Conservation (phyloP, 2,329 filamentous ascomycete genomes). For the Ophiostoma australiae region DNA sequence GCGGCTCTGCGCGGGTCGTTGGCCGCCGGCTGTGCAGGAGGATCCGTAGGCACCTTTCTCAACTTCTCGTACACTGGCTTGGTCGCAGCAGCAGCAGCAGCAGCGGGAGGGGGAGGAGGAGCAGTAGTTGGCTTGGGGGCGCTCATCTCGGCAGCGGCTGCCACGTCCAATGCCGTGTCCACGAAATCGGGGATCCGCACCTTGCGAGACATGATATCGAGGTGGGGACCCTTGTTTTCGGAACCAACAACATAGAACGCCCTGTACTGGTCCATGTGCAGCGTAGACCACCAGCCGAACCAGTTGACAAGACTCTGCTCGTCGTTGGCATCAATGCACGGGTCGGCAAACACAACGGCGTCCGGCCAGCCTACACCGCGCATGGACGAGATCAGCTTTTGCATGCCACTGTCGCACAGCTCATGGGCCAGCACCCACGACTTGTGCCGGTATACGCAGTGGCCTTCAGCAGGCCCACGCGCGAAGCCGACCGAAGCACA, state of each 20-base stretch:
- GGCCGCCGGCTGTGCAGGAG: neutral
- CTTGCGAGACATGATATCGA: constrained; percentile 22
- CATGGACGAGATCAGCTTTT: neutral
- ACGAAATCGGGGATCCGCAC: constrained; percentile 27
- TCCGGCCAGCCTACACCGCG: constrained; percentile 18
- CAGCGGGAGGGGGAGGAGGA: too few species aligned
- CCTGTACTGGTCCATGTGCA: constrained; percentile 47
- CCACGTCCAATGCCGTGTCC: neutral
- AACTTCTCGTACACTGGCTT: neutral
- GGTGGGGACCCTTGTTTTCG: neutral
- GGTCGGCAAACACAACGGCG: constrained; percentile 44
- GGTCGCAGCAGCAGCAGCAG: too few species aligned
- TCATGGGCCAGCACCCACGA: neutral
- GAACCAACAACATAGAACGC: constrained; percentile 55
- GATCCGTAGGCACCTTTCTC: neutral
- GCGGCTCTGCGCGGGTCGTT: neutral
- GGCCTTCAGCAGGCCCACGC: neutral
- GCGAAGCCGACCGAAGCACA: neutral
- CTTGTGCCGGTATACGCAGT: neutral
- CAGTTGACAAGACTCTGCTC: constrained; percentile 60
- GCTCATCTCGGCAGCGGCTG: neutral
- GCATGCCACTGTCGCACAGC: neutral
- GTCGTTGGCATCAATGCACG: constrained; percentile 51
- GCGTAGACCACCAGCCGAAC: constrained; percentile 56
- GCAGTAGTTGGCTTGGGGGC: neutral